Base-by-base conservation (phyloP, 2,329 filamentous ascomycete genomes). In the Aaosphaeria pasadenensis region DNA sequence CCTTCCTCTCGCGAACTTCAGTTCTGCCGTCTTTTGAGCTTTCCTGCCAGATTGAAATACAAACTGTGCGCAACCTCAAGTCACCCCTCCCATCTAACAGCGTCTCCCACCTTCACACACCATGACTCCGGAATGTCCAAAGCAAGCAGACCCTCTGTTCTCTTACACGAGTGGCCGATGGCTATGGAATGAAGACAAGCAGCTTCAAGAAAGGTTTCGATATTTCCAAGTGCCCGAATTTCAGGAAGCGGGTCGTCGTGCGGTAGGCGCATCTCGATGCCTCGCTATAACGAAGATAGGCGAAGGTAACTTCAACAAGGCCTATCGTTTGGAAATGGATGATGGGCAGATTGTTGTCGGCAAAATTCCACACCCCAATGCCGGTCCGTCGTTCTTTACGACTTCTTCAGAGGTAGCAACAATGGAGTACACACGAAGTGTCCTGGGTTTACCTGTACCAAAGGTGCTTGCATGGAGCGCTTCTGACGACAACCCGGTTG, bases 341-440 rank as follows among this genome's bases (percentile, higher is more conserved):
- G 42, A 44, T 24, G 56, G 55, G 29, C 45, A 52, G 33, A 53
- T 48, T n/a, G 47, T 63, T 39, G 51, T 66, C 35, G 63, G 54
- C 17, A 64, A 62, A 44, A 33, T 64, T 28, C 59, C 60, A 38
- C 44, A 62, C 35, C 60, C 58, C 40, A 63, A 61, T 49, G 54
- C 58, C 45, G 58, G 52, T n/a, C 62, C 50, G 30, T 32, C 11
- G 31, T 31, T 41, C 29, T 48, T 55, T 36, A 61, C 55, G 1
- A 64, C 57, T 17, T 49, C 58, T 41, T 63, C 56, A 6, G 63
- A 65, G 49, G 60, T 65, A 7, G 59, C 62, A 11, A 65, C 55
- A 17, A 60, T 65, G 53, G 55, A 62, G 13, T 66, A 57, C 52
- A 55, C 53, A 28, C 41, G 53, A 42, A 53, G 48, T 4, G 42